phyloP scores from a whole-genome alignment of 208 protist genomes.

The Trypanosoma grayi region DNA sequence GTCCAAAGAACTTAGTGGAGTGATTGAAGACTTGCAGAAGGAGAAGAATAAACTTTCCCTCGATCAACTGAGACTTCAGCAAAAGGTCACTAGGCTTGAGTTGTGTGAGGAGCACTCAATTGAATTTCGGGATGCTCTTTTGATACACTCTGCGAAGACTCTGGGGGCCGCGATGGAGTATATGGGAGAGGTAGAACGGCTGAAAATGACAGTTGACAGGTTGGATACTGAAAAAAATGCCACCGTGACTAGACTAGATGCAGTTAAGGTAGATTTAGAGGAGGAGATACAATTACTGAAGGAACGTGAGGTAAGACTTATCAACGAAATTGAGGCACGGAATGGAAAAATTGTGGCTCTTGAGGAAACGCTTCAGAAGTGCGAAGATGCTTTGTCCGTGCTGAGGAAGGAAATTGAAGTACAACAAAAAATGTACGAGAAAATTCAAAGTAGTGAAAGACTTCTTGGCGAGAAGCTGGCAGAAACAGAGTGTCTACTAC shows the following conservation, averaged over 20 bases:
- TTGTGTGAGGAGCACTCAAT: slow-evolving; percentile 4
- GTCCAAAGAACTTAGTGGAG: slow-evolving; percentile 25
- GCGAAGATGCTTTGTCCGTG: slow-evolving; percentile 5
- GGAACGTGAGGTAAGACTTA: slow-evolving; percentile 1
- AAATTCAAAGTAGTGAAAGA: slow-evolving; percentile 7
- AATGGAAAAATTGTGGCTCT: no score
- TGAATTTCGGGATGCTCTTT: slow-evolving; percentile 18
- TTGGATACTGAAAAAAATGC: slow-evolving; percentile 9
- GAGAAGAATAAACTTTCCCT: slow-evolving; percentile 9
- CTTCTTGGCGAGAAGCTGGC: slow-evolving; percentile 6
- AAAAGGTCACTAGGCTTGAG: slow-evolving; percentile 2
- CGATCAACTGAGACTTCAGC: slow-evolving; percentile 9
- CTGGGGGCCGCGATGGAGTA: neutral
- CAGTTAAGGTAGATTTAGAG: neutral
- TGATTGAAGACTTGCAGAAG: slow-evolving; percentile 10
- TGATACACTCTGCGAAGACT: neutral
- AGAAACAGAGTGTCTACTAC: slow-evolving; percentile 9
- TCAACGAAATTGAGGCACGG: slow-evolving; percentile 5
- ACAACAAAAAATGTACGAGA: slow-evolving; percentile 1
- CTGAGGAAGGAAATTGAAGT: slow-evolving; percentile 15
- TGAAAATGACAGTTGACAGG: neutral
- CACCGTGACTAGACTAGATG: neutral
- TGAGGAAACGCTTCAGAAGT: no score
- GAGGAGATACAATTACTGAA: neutral
- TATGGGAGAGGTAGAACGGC: slow-evolving; percentile 3